These are phyloP conservation scores for Fusarium falciforme DNA, from an alignment of 2,329 filamentous ascomycete genomes.

Conservation along the genomic window DNA sequence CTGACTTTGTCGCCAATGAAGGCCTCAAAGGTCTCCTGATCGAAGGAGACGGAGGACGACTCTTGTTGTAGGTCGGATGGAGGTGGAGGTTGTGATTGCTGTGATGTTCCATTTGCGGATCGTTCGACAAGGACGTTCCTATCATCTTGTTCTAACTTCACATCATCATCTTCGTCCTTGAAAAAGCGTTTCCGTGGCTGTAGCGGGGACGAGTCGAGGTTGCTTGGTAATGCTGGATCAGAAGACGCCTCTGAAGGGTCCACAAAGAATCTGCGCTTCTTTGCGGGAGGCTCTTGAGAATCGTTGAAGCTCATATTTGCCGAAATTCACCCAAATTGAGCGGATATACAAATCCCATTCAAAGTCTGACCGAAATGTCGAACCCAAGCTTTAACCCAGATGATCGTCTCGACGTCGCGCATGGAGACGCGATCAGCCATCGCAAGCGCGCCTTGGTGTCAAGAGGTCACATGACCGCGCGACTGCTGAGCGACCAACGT, in stretches of 20 bases:
- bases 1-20: constrained; percentile 70
- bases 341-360: background rate
- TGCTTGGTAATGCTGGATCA: constrained; percentile 39
- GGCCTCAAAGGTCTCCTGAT: constrained; percentile 67
- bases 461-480: constrained; percentile 56
- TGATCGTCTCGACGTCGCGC: constrained; percentile 2
- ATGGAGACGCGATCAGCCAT: constrained; percentile 53
- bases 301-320: constrained; percentile 53
- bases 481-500: constrained; percentile 15
- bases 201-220: constrained; percentile 39
- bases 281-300: constrained; percentile 57
- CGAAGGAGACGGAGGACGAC: constrained; percentile 58
- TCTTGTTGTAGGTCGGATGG: constrained; percentile 33
- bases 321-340: constrained; percentile 19
- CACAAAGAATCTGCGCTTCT: constrained; percentile 56
- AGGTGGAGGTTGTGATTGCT: constrained; percentile 12
- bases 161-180: constrained; percentile 40
- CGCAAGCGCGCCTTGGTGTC: constrained; percentile 51
- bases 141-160: constrained; percentile 35
- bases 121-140: constrained; percentile 19
- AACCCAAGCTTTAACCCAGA: background rate
- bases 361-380: background rate
- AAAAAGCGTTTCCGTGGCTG: constrained; percentile 41
- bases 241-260: constrained; percentile 48
- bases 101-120: constrained; percentile 21